A percentile compares a stretch with the other conserved stretches of the same genome.
These are phyloP conservation scores for Fusarium nelsonii DNA, from an alignment of 2,329 filamentous ascomycete genomes.

Conservation along the genomic window DNA sequence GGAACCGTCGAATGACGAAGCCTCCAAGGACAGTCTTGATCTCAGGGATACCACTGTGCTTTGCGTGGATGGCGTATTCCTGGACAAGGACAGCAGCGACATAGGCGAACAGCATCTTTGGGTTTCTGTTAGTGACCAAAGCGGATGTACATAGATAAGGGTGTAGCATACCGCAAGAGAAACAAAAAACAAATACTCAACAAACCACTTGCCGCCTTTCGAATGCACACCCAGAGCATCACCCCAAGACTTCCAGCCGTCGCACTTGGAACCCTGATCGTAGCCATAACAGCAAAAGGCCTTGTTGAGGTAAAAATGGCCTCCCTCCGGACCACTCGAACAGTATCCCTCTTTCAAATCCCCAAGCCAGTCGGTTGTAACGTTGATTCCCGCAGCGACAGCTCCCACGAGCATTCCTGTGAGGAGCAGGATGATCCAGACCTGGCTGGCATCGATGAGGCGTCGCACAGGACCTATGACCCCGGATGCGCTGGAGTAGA, in stretches of 20 bases:
- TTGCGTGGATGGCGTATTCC: constrained; percentile 87
- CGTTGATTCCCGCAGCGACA: constrained; percentile 89
- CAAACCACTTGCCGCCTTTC: constrained; percentile 78
- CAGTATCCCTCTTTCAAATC: constrained; percentile 94
- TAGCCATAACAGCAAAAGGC: constrained; percentile 95
- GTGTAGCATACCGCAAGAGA: constrained; percentile 75
- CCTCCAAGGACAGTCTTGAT: constrained; percentile 97
- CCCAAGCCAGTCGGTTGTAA: constrained; percentile 91
- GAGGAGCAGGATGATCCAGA: constrained; percentile 89
- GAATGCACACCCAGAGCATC: constrained; percentile 76
- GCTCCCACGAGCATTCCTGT: constrained; percentile 87
- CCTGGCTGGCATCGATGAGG: constrained; percentile 85
- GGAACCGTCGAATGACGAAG: constrained; percentile 89
- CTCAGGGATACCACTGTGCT: constrained; percentile 95
- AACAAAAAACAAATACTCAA: constrained; percentile 90
- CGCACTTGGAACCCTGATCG: constrained; percentile 83
- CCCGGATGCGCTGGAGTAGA: constrained; percentile 77
- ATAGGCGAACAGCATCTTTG: constrained; percentile 79
- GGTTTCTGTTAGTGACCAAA: constrained; percentile 32
- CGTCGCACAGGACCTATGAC: constrained; percentile 79
- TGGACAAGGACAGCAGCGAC: constrained; percentile 84
- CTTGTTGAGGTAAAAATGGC: constrained; percentile 90
- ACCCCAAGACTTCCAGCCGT: constrained; percentile 90
- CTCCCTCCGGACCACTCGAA: constrained; percentile 78
- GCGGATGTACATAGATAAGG: too few species aligned